Percentiles rank a stretch among this genome's conserved stretches.
These are phyloP conservation scores for Grifola frondosa DNA, from an alignment of 1,284 basidiomycete species.

Conservation along the genomic window DNA sequence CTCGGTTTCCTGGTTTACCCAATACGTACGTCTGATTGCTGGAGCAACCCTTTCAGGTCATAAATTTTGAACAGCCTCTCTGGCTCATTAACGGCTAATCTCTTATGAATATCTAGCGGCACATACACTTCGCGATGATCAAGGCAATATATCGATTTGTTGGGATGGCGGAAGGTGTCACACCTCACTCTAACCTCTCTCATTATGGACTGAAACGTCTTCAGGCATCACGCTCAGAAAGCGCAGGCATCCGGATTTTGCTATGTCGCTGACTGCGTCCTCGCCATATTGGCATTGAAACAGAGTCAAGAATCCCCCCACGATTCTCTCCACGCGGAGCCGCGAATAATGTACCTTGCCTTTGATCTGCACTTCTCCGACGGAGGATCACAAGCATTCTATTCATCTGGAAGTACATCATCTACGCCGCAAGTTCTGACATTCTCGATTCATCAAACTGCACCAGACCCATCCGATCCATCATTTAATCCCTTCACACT, in stretches of 20 bases:
- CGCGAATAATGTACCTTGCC: slow-evolving; percentile 87
- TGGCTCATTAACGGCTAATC: too few relatives aligned
- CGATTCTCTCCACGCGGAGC: too few relatives aligned
- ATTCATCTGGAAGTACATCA: slow-evolving; percentile 20
- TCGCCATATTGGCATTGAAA: slow-evolving; percentile 62
- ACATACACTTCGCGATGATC: slow-evolving; percentile 52
- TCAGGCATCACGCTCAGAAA: slow-evolving; percentile 77
- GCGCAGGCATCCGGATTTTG: slow-evolving; percentile 85
- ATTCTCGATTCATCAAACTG: slow-evolving; percentile 80
- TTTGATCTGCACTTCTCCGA: slow-evolving; percentile 92
- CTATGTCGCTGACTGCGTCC: slow-evolving; percentile 88
- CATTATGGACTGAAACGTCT: not conserved
- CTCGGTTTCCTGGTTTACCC: slow-evolving; percentile 67
- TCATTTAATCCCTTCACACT: slow-evolving; percentile 72
- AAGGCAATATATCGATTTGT: slow-evolving; percentile 66
- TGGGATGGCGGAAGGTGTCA: slow-evolving; percentile 88
- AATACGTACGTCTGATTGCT: slow-evolving; percentile 72
- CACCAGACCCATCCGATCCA: slow-evolving; percentile 43
- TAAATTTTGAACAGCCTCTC: too few relatives aligned
- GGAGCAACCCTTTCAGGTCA: slow-evolving; percentile 60
- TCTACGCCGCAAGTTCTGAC: slow-evolving; percentile 63
- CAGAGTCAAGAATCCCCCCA: too few relatives aligned
- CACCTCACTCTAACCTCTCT: slow-evolving; percentile 18
- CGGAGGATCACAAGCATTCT: slow-evolving; percentile 81
- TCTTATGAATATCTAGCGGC: slow-evolving; percentile 50